Percentiles rank a stretch among this genome's conserved stretches.
These are phyloP conservation scores for Eryngium alpinum DNA, from an alignment of 140 eudicot species.

Conservation along the genomic window DNA sequence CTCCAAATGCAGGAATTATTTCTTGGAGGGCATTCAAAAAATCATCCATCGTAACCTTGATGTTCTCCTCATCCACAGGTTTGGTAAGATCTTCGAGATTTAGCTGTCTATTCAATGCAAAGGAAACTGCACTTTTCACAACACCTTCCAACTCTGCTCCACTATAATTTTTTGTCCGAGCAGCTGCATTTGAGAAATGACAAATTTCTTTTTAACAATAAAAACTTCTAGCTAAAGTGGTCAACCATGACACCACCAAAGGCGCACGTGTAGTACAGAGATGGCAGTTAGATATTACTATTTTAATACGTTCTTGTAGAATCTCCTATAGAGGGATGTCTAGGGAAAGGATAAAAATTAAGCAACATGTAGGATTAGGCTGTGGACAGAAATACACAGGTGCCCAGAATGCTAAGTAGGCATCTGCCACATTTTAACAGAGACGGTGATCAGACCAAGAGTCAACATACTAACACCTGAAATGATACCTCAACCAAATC, in stretches of 20 bases:
- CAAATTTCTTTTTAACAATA: background rate
- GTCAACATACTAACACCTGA: background rate
- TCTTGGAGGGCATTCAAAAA: constrained; percentile 83
- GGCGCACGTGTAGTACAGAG: background rate
- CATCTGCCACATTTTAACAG: background rate
- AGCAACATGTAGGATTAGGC: background rate
- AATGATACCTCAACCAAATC: background rate
- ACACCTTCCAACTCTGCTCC: constrained; percentile 99
- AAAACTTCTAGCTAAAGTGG: background rate
- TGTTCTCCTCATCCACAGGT: constrained; percentile 84
- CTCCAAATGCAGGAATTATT: constrained; percentile 92
- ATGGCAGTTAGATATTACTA: background rate
- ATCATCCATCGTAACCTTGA: constrained; percentile 92
- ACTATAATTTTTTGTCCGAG: constrained; percentile 91
- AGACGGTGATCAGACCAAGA: background rate
- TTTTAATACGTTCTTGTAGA: background rate
- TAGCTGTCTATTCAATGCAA: constrained; percentile 83
- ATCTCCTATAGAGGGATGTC: background rate
- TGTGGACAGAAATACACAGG: background rate
- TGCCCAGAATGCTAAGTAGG: background rate
- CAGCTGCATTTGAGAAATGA: constrained; percentile 48
- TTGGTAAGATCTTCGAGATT: constrained; percentile 84
- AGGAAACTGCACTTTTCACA: constrained; percentile 97
- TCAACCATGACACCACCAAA: background rate
- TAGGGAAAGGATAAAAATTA: background rate